Conservation (phyloP, 805 yeast genomes). For the Huiozyma sinensis region DNA sequence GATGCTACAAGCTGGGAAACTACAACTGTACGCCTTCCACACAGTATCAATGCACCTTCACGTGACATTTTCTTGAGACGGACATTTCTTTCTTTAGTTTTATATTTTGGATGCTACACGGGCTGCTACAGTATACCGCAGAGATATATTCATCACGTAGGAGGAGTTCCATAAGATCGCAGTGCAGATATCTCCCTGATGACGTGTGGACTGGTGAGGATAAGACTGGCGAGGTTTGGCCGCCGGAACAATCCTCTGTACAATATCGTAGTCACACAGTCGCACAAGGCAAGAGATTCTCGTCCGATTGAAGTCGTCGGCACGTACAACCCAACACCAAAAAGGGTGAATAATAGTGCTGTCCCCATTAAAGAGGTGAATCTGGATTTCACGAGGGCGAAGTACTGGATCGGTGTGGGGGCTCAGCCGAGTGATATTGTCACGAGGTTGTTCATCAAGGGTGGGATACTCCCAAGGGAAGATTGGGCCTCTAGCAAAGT, state of each 20-base stretch:
- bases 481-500: slow-evolving; percentile 2
- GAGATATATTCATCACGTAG: too few species aligned
- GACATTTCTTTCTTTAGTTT: too few species aligned
- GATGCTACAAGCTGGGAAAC: too few species aligned
- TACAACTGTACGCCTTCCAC: too few species aligned
- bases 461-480: slow-evolving; percentile 37
- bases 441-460: slow-evolving; percentile 61
- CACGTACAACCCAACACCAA: slow-evolving; percentile 78
- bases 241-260: slow-evolving; percentile 78
- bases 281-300: slow-evolving; percentile 66
- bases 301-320: slow-evolving; percentile 93
- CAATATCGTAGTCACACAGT: slow-evolving; percentile 82
- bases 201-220: slow-evolving; percentile 60
- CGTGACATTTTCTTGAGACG: too few species aligned
- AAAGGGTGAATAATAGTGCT: slow-evolving; percentile 39
- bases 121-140: too few species aligned
- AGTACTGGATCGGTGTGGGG: slow-evolving; percentile 96
- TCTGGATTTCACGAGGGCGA: slow-evolving; percentile 78
- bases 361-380: slow-evolving; percentile 67
- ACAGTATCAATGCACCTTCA: too few species aligned
- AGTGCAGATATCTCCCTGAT: slow-evolving; percentile 4
- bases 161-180: too few species aligned
- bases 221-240: slow-evolving; percentile 88
- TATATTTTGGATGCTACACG: too few species aligned
- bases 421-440: slow-evolving; percentile 89